Evolutionary conservation across 345 rosid genomes (phyloP), one percentile per base, ranked within the genome.

Genomic region (Gossypium bickii): DNA sequence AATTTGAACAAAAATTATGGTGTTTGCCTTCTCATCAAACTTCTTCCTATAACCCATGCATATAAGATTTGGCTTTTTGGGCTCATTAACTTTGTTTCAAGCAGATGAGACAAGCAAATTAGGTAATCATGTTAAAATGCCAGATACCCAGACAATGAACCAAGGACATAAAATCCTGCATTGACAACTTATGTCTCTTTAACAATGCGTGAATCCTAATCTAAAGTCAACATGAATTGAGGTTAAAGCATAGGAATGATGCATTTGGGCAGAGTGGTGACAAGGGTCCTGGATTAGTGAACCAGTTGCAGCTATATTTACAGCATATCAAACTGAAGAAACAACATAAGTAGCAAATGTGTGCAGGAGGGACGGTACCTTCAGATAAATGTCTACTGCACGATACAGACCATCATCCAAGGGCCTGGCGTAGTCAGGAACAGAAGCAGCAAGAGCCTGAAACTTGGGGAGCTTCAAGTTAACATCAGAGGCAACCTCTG

Each of bases 401-500:
- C 98, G 97, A 75, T 95, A 95, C 74, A 95, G 96, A 34, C 99
- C 96, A 25, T 95, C 99, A 66, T 95, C 97, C 72, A 90, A 83
- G 60, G 92, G 97, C 78, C 99, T 89, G 20, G 96, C 92, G 65
- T 89, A 85, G 9, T 93, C 98, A 25, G 99, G 99, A 71, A 95
- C 86, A 80, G 98, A 80, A 75, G 96, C 94, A 51, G 94, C 93
- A 80, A 95, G 87, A 56, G 96, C 92, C 82, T 90, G 97, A 83
- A 95, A 95, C 83, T 93, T 93, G 58, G 93, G 92, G 76, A 91
- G 92, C 86, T 95, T 95, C 80, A 95, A 85, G 82, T 93, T 93
- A 49, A 88, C 87, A 80, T 95, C 99, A 68, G 98, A 93, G 51
- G 98, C 97, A 81, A 95, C 97, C 89, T 95, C 99, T 22, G 98